Base-by-base conservation (phyloP, 768 basidiomycete species). In the Rhodosporidiobolus sp. region DNA sequence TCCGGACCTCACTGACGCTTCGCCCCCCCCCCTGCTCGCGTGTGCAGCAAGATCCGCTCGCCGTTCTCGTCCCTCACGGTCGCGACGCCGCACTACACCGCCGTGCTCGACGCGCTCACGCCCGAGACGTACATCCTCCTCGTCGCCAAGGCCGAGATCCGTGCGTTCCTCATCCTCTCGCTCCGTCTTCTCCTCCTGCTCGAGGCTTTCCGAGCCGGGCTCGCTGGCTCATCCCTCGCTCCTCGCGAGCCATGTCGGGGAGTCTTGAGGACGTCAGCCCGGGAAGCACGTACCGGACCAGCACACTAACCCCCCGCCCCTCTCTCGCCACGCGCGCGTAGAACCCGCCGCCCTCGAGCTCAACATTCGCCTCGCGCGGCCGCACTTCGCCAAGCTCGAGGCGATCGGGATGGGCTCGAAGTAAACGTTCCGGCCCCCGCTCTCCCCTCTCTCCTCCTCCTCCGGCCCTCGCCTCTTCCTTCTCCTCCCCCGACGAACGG, bases 111-210 rank as follows among this genome's bases (percentile, higher is more conserved):
- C 76, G 90, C 92, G 77, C 86, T 97, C 84, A 96, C 95, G 34
- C 85, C 86, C 77, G 96, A 96, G 80, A 95, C 94, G 1, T 98
- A 93, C 77, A 88, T 97, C 60, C 84, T 98, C 78, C 86, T 96
- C 65, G 87, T 98, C 52, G 89, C 91, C 17, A 20, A 14, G 28
- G 65, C 34, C 0, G 46, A 50, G 8, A n/a, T 32, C 30, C 63
- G 61, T 62, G 45, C 63, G 66, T 64, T 50, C 10, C 48, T 16
- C 30, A n/a, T n/a, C 38, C 45, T 49, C 35, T 6, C 34, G 43
- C 17, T 24, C 52, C 46, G 30, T 46, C n/a, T 43, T 56, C 26
- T 14, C 38, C 48, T 69, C 46, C 53, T 2, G 38, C 62, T n/a
- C n/a, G n/a, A n/a, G n/a, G n/a, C n/a, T n/a, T n/a, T n/a, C n/a